Conservation (phyloP, 345 rosid species). For the Populus deltoides region DNA sequence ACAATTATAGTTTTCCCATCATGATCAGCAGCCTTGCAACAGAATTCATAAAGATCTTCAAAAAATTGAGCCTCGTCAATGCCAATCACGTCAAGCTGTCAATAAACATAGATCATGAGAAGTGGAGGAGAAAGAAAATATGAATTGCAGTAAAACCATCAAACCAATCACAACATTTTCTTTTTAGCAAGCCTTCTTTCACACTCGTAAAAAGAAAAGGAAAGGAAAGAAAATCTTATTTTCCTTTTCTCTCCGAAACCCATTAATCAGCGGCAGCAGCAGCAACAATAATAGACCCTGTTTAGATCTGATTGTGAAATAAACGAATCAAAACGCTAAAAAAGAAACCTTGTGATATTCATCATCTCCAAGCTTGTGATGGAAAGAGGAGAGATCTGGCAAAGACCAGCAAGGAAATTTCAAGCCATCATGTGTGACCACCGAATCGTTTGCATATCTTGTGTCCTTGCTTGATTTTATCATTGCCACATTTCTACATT, state of each 20-base stretch:
- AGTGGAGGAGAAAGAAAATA: no score
- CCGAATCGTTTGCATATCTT: slow-evolving; percentile 70
- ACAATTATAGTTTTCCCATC: slow-evolving; percentile 75
- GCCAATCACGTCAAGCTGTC: slow-evolving; percentile 86
- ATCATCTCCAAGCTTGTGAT: slow-evolving; percentile 43
- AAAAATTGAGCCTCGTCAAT: slow-evolving; percentile 95
- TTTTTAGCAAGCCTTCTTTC: no score
- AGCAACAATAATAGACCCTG: not conserved
- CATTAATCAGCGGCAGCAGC: not conserved
- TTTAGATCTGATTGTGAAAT: not conserved
- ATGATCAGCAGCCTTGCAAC: slow-evolving; percentile 73
- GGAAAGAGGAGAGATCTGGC: slow-evolving; percentile 67
- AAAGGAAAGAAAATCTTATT: not conserved
- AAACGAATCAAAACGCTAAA: no score
- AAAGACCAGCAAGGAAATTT: slow-evolving; percentile 81
- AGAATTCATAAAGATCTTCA: slow-evolving; percentile 88
- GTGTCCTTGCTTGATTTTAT: slow-evolving; percentile 77
- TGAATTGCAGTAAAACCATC: no score
- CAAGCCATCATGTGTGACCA: slow-evolving; percentile 76
- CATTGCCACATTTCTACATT: slow-evolving; percentile 60
- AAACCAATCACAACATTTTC: no score
- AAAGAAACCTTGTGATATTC: slow-evolving; percentile 57
- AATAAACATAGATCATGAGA: not conserved
- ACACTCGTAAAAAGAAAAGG: not conserved
- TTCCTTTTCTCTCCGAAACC: not conserved